Conservation (phyloP, 768 basidiomycete genomes). For the Russula foetens region DNA sequence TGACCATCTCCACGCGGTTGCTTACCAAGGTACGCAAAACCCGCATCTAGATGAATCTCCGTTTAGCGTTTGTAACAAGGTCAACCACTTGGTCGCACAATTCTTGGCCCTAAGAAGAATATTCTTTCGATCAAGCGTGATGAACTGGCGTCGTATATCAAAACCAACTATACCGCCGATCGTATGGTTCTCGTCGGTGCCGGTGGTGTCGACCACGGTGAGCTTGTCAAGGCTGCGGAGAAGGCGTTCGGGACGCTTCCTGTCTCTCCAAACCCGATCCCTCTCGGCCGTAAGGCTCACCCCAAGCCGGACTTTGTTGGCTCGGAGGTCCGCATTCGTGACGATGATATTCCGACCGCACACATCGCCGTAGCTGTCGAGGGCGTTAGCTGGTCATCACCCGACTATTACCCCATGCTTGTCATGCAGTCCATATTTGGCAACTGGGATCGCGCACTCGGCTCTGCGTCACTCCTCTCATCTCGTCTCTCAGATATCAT, state of each 20-base stretch:
- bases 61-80: no score
- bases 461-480: constrained; percentile 80
- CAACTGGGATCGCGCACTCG: constrained; percentile 98
- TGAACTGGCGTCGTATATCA: constrained; percentile 86
- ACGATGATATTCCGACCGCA: constrained; percentile 82
- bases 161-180: constrained; percentile 97
- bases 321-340: constrained; percentile 90
- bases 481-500: constrained; percentile 89
- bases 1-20: constrained; percentile 94
- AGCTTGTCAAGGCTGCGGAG: constrained; percentile 91
- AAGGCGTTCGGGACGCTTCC: constrained; percentile 89
- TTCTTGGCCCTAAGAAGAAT: constrained; percentile 93
- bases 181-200: constrained; percentile 98
- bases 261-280: constrained; percentile 78
- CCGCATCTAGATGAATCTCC: not conserved
- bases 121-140: constrained; percentile 91
- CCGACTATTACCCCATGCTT: constrained; percentile 99
- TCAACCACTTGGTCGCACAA: constrained; percentile 93
- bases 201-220: constrained; percentile 87
- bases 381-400: constrained; percentile 95
- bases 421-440: constrained; percentile 97
- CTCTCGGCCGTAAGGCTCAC: constrained; percentile 74
- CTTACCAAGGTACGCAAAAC: constrained; percentile 76
- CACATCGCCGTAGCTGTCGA: constrained; percentile 97
- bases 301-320: constrained; percentile 80